Evolutionary conservation across 768 basidiomycete species (phyloP).

Genomic region (Calocybe indica): DNA sequence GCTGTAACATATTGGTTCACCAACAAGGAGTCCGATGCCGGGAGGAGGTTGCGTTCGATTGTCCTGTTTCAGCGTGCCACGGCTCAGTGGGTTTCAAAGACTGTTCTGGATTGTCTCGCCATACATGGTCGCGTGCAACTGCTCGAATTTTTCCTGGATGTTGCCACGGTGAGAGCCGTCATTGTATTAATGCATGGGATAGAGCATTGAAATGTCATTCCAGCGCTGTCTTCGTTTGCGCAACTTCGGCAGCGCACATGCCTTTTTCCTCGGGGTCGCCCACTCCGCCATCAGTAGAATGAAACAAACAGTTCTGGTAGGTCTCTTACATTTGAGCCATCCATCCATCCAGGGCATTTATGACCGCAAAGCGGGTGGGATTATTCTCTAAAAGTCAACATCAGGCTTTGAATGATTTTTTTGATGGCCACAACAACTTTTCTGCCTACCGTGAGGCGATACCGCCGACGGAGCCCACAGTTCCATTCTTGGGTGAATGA

Average conservation of each 20-base stretch:
- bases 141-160: slow-evolving; percentile 38
- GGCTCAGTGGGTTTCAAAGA: slow-evolving; percentile 34
- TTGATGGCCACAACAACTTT: slow-evolving; percentile 20
- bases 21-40: slow-evolving; percentile 24
- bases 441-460: slow-evolving; percentile 20
- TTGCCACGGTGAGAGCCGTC: slow-evolving; percentile 30
- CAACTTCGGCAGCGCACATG: slow-evolving; percentile 38
- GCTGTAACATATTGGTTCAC: slow-evolving; percentile 34
- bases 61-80: slow-evolving; percentile 29
- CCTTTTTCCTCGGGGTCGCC: slow-evolving; percentile 37
- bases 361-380: slow-evolving; percentile 11
- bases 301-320: slow-evolving; percentile 28
- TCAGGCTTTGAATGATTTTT: slow-evolving; percentile 22
- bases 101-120: slow-evolving; percentile 17
- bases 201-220: slow-evolving; percentile 2
- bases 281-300: slow-evolving; percentile 30
- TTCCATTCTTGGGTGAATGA: slow-evolving; percentile 27
- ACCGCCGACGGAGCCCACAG: slow-evolving; percentile 17
- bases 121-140: slow-evolving; percentile 18
- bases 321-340: slow-evolving; percentile 4
- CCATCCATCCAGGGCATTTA: neutral
- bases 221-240: slow-evolving; percentile 39
- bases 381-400: slow-evolving; percentile 19
- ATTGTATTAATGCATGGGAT: neutral
- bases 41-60: slow-evolving; percentile 20